A percentile compares a stretch with the other conserved stretches of the same genome.
phyloP scores from a whole-genome alignment of 2,329 filamentous ascomycete genomes.

The Apiospora malaysiana region DNA sequence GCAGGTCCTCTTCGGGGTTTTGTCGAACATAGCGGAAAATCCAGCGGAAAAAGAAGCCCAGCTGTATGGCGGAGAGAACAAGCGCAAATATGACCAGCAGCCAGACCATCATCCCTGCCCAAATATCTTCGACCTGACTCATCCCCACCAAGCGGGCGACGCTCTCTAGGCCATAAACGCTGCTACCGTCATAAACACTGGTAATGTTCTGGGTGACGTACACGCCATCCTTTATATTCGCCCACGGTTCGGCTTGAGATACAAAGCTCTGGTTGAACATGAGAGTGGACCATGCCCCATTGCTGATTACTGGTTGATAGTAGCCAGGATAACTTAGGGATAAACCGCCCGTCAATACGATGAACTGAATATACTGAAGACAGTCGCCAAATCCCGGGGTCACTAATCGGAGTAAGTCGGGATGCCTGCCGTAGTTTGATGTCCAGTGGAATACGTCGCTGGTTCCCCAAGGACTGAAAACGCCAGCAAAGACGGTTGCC shows the following conservation, averaged over 20 bases:
- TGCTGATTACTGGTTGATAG: constrained; percentile 89
- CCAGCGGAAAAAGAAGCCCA: constrained; percentile 80
- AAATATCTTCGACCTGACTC: constrained; percentile 76
- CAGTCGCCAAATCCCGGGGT: constrained; percentile 97
- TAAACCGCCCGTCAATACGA: constrained; percentile 84
- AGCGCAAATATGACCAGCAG: constrained; percentile 76
- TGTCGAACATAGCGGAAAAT: constrained; percentile 72
- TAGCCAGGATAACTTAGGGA: constrained; percentile 91
- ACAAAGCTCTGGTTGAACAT: constrained; percentile 95
- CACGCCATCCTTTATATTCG: constrained; percentile 81
- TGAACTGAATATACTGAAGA: constrained; percentile 94
- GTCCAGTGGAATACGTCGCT: constrained; percentile 92
- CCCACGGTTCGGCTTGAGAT: constrained; percentile 67
- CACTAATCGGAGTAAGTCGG: constrained; percentile 87
- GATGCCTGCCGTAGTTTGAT: constrained; percentile 96
- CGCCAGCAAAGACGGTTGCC: constrained; percentile 82
- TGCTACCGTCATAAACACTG: constrained; percentile 72
- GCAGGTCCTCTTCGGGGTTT: constrained; percentile 83
- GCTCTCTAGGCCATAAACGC: constrained; percentile 78
- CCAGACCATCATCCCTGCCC: constrained; percentile 94
- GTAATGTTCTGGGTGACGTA: constrained; percentile 80
- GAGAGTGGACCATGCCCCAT: constrained; percentile 84
- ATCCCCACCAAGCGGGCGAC: constrained; percentile 86
- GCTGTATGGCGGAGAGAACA: constrained; percentile 73
- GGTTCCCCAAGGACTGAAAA: constrained; percentile 93